phyloP scores from a whole-genome alignment of 305 asterid species.

The Plantago coronopus region DNA sequence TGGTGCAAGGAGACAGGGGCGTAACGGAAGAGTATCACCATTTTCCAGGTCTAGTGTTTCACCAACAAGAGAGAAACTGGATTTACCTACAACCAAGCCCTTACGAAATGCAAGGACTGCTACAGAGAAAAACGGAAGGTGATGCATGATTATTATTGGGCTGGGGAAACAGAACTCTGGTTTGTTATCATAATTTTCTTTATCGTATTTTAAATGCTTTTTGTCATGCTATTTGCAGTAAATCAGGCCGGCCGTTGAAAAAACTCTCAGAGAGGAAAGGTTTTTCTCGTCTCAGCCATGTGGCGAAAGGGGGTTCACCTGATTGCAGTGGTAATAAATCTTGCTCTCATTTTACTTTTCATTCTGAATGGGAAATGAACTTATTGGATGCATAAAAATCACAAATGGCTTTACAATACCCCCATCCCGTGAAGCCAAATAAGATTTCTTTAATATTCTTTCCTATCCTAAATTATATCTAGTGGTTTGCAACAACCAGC shows the following conservation, averaged over 20 bases:
- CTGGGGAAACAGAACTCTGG: constrained; percentile 11
- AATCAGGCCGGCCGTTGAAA: constrained; percentile 88
- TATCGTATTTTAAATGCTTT: constrained; percentile 24
- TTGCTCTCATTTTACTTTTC: constrained; percentile 4
- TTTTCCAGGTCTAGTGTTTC: constrained; percentile 83
- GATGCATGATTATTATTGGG: constrained; percentile 24
- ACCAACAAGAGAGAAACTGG: constrained; percentile 72
- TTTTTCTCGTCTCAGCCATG: constrained; percentile 74
- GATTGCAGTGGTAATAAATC: constrained; percentile 78
- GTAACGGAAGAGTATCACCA: constrained; percentile 76
- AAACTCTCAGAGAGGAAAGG: constrained; percentile 86
- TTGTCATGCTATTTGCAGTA: constrained; percentile 51
- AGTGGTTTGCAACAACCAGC: too few species aligned
- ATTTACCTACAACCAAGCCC: constrained; percentile 64
- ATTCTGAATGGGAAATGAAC: too few species aligned
- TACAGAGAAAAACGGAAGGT: constrained; percentile 91
- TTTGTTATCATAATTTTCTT: constrained; percentile 12
- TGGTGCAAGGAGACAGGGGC: constrained; percentile 88
- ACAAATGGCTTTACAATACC: too few species aligned
- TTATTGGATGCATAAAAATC: too few species aligned
- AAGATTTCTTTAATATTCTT: too few species aligned
- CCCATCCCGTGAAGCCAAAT: too few species aligned
- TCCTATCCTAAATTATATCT: too few species aligned
- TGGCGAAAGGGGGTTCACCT: constrained; percentile 71
- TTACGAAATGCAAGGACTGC: constrained; percentile 56